Evolutionary conservation across 1,284 basidiomycete species (phyloP), one percentile per base, ranked within the genome.

Genomic region (Malassezia sympodialis): DNA sequence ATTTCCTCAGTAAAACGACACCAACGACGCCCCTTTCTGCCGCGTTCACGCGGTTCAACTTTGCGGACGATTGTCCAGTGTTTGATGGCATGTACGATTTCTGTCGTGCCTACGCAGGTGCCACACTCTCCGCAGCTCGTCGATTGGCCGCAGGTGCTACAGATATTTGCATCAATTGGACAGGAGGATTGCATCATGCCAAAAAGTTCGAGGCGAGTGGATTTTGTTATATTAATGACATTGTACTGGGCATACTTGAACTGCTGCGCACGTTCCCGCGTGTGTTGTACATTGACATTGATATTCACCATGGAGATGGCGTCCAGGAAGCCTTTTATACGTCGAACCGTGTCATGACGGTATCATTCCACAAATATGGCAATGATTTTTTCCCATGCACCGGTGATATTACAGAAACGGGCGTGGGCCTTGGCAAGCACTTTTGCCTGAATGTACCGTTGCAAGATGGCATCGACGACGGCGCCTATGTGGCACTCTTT

Each of bases 321-420:
- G 93, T 98, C 23, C 93, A 98, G 69, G 93, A 98, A 74, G 94
- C 94, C 0, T 99, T 99, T 76, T 99, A 96, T 77, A 86, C 91
- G 66, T 88, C 90, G 32, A 93, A 98, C 68, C 85, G 94, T 21
- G 93, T 99, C 56, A 86, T 96, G 82, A 98, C 94, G 0, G 88
- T 96, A 19, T 96, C 93, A 0, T 98, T 99, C 77, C 93, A 99
- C 80, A 98, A 98, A 77, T 99, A 96, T 78, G 91, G 88, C 2
- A 89, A 89, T 59, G 90, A 96, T 71, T 99, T 99, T 79, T 99
- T 99, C 58, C 72, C 72, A 1, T 73, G 72, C 53, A 74, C 72
- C 1, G 72, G 72, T 35, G 66, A 71, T 53, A 65, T 73, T 27
- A 60, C 59, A 26, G 72, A 74, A 59, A 64, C 66, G n/a, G 72